Percentiles rank a stretch among this genome's conserved stretches.
phyloP scores from a whole-genome alignment of 164 flowering plant genomes.

The Protea cynaroides region DNA sequence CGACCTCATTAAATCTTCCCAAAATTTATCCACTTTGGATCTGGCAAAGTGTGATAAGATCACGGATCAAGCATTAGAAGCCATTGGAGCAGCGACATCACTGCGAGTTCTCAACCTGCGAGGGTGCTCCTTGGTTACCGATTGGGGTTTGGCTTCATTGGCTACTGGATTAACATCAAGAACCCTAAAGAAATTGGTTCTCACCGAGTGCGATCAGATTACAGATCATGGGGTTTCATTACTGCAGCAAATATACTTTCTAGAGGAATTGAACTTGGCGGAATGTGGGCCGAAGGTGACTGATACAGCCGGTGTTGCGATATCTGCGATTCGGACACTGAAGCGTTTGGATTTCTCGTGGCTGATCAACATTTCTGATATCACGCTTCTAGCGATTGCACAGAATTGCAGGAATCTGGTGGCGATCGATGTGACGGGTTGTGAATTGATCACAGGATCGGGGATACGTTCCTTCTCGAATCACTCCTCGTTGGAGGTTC shows the following conservation, averaged over 20 bases:
- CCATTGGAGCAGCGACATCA: constrained; percentile 7
- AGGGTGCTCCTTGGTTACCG: constrained; percentile 14
- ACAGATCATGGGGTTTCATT: constrained; percentile 12
- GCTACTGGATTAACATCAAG: constrained; percentile 13
- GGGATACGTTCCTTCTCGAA: constrained; percentile 10
- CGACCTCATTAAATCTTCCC: constrained; percentile 8
- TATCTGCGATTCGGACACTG: constrained; percentile 3
- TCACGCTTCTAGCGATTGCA: constrained; percentile 7
- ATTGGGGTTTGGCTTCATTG: constrained; percentile 12
- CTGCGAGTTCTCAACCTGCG: constrained; percentile 13
- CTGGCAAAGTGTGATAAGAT: constrained; percentile 8
- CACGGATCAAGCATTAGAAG: constrained; percentile 16
- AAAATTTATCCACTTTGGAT: constrained; percentile 5
- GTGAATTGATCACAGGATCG: constrained; percentile 10
- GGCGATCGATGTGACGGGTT: constrained; percentile 6
- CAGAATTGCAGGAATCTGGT: constrained; percentile 9
- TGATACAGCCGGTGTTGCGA: constrained; percentile 9
- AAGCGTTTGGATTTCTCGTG: constrained; percentile 10
- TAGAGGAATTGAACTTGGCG: constrained; percentile 13
- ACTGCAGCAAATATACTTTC: constrained; percentile 7
- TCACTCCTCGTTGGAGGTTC: constrained; percentile 7
- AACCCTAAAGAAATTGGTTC: constrained; percentile 8
- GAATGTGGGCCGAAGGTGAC: constrained; percentile 17
- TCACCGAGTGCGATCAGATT: constrained; percentile 14
- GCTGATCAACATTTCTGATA: constrained; percentile 12